Evolutionary conservation across 139 green algal genomes (phyloP).

Genomic region (Penium margaritaceum): DNA sequence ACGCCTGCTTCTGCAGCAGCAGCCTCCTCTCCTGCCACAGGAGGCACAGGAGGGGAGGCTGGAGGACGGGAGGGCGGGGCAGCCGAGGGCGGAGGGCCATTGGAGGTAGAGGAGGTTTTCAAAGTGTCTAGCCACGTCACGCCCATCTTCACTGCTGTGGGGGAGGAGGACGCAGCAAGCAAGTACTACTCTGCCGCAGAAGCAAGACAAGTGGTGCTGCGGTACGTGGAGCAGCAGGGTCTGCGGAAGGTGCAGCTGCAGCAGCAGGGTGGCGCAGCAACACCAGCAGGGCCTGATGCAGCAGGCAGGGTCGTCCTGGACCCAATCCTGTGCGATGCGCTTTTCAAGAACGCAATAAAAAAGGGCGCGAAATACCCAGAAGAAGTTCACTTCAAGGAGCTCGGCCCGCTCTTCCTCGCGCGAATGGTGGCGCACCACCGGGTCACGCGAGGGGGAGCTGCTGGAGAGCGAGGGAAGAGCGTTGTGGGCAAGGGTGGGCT

Average conservation of each 20-base stretch:
- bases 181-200: conserved; percentile 22
- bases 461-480: too few relatives aligned
- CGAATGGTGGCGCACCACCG: conserved; percentile 44
- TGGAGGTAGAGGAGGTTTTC: conserved; percentile 40
- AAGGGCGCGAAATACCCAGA: conserved; percentile 39
- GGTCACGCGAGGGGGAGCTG: conserved; percentile 30
- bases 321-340: conserved; percentile 35
- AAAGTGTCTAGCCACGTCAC: conserved; percentile 21
- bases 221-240: conserved; percentile 20
- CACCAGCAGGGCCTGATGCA: too few relatives aligned
- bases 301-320: conserved; percentile 37
- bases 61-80: conserved; percentile 20
- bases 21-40: not conserved
- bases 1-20: not conserved
- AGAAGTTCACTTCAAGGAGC: conserved; percentile 21
- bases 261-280: too few relatives aligned
- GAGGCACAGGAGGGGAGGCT: conserved; percentile 14
- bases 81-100: not conserved
- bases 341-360: conserved; percentile 43
- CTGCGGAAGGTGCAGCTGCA: too few relatives aligned
- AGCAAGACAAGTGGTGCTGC: not conserved
- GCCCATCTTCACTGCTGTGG: conserved; percentile 33
- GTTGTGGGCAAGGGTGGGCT: conserved; percentile 36
- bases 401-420: conserved; percentile 15
- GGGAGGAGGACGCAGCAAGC: not conserved